Conservation (phyloP, 805 yeast species). For the Saccharomycopsis synnaedendra region DNA sequence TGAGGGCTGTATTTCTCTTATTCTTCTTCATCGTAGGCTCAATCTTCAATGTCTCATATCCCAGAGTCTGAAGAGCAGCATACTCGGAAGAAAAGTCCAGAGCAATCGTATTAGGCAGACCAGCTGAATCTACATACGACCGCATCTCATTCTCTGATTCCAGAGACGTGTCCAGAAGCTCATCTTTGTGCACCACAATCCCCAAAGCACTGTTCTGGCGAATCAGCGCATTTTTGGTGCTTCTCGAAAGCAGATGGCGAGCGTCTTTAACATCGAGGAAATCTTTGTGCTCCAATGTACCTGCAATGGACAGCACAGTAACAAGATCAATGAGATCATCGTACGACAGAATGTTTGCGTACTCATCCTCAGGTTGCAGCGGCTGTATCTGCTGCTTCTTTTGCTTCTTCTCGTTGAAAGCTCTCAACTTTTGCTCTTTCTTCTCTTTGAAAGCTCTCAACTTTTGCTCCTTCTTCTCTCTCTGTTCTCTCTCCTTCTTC, state of each 20-base stretch:
- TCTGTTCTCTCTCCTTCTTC: slow-evolving; percentile 2
- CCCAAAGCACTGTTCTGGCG: slow-evolving; percentile 12
- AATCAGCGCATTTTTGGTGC: background rate
- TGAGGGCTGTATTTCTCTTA: slow-evolving; percentile 10
- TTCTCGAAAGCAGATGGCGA: background rate
- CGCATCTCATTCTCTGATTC: slow-evolving; percentile 9
- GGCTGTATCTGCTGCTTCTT: background rate
- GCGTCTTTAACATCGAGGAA: slow-evolving; percentile 5
- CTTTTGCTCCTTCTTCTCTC: background rate
- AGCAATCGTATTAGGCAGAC: slow-evolving; percentile 10
- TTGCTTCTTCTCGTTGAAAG: background rate
- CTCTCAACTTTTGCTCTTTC: background rate
- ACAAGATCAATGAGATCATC: slow-evolving; percentile 7
- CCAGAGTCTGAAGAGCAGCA: slow-evolving; percentile 5
- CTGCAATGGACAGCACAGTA: slow-evolving; percentile 12
- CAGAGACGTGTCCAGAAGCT: background rate
- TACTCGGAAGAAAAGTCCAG: slow-evolving; percentile 5
- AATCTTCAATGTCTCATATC: slow-evolving; percentile 4
- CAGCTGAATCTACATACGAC: background rate
- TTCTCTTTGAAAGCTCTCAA: background rate
- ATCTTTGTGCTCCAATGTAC: slow-evolving; percentile 12
- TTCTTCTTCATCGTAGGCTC: slow-evolving; percentile 8
- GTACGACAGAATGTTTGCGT: slow-evolving; percentile 5
- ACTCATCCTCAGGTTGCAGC: slow-evolving; percentile 1
- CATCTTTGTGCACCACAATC: slow-evolving; percentile 2